Conservation (phyloP, 2,329 filamentous ascomycete genomes). For the Colletotrichum nymphaeae region DNA sequence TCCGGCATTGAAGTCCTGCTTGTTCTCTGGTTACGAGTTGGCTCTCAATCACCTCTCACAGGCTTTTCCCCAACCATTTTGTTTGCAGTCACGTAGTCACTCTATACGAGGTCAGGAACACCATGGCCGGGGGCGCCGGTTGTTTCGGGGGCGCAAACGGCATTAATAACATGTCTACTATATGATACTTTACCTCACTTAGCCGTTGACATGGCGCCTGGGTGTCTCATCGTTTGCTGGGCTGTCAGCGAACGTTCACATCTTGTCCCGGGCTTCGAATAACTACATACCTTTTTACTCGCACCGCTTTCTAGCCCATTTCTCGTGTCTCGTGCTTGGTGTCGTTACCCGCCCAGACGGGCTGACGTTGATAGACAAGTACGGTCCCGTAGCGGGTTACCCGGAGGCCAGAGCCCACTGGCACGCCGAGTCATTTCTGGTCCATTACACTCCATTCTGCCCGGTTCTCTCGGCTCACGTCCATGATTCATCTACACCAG, state of each 20-base stretch:
- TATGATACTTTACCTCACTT: constrained; percentile 2
- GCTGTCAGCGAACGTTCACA: not conserved
- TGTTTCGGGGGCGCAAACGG: constrained; percentile 21
- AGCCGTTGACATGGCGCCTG: constrained; percentile 6
- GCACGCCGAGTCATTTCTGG: constrained; percentile 32
- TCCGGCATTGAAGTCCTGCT: not conserved
- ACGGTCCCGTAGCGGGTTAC: not conserved
- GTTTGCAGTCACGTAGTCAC: not conserved
- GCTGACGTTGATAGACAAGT: not conserved
- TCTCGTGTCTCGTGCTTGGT: not conserved
- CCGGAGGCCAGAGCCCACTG: not conserved
- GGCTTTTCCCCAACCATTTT: not conserved
- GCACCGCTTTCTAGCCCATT: no score
- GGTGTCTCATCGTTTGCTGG: not conserved
- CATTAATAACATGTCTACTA: not conserved
- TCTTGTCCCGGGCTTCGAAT: not conserved
- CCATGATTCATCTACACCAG: not conserved
- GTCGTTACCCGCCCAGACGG: not conserved
- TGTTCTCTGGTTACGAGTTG: not conserved
- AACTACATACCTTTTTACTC: not conserved
- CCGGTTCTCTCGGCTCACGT: constrained; percentile 8
- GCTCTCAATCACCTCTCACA: no score
- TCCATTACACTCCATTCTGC: constrained; percentile 31
- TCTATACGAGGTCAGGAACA: constrained; percentile 10
- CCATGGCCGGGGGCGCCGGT: constrained; percentile 11